A percentile compares a stretch with the other conserved stretches of the same genome.
These are phyloP conservation scores for Mycena leptocephala DNA, from an alignment of 768 basidiomycete species.

Conservation along the genomic window DNA sequence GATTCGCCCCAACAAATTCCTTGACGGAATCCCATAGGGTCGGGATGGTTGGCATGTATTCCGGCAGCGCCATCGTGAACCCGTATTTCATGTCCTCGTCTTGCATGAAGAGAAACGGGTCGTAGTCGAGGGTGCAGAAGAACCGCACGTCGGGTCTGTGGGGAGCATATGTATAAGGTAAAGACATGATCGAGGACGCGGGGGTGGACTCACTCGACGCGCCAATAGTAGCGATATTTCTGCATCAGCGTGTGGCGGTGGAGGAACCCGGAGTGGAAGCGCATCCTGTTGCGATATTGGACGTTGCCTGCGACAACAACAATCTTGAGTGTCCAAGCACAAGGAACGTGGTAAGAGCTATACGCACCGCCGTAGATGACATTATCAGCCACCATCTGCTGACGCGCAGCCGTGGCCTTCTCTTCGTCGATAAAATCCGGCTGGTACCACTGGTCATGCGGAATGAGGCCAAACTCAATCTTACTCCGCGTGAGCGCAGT, in stretches of 20 bases:
- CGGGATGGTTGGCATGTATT: constrained; percentile 73
- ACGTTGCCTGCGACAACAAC: neutral
- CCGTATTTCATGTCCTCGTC: constrained; percentile 70
- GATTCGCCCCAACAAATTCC: too few species aligned
- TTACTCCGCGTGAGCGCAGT: constrained; percentile 42
- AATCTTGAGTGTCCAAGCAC: neutral
- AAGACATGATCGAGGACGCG: neutral
- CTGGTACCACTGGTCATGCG: constrained; percentile 83
- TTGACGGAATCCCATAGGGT: constrained; percentile 71
- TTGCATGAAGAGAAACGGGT: constrained; percentile 74
- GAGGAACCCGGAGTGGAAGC: constrained; percentile 58
- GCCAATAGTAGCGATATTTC: constrained; percentile 75
- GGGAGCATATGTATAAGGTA: too few species aligned
- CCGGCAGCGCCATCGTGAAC: constrained; percentile 70
- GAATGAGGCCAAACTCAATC: constrained; percentile 76
- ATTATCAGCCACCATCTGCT: constrained; percentile 71
- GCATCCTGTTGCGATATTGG: constrained; percentile 37
- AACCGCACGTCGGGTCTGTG: constrained; percentile 66
- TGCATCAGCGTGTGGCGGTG: constrained; percentile 69
- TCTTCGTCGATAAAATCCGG: constrained; percentile 85
- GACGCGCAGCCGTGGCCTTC: constrained; percentile 69
- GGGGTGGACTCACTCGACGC: constrained; percentile 60
- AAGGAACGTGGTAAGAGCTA: neutral
- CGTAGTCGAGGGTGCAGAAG: constrained; percentile 68
- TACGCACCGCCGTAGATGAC: constrained; percentile 63